Percentiles rank a stretch among this genome's conserved stretches.
Evolutionary conservation across 2,329 filamentous ascomycete genomes (phyloP).

Genomic region (Penicillium crustosum): DNA sequence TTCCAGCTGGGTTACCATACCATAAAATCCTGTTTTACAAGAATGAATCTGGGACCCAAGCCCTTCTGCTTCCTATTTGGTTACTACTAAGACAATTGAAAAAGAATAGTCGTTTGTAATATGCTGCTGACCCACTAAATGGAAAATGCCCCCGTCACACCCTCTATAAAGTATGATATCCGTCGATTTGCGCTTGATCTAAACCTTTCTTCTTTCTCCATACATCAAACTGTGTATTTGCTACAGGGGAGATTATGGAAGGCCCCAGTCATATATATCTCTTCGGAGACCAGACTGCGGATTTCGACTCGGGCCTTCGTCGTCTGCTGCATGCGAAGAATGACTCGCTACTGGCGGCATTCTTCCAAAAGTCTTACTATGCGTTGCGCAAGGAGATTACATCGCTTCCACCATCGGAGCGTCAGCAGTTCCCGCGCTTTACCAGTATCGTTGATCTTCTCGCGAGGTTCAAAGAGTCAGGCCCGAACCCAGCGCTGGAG

Average conservation of each 20-base stretch:
- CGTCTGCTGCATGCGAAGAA: constrained; percentile 44
- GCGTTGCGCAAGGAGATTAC: constrained; percentile 45
- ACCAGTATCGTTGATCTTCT: constrained; percentile 42
- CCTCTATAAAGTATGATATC: constrained; percentile 23
- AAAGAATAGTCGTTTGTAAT: constrained; percentile 1
- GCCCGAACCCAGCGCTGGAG: constrained; percentile 42
- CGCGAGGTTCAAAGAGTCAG: constrained; percentile 33
- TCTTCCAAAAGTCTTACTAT: constrained; percentile 46
- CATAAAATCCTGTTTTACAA: neutral
- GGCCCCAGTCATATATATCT: constrained; percentile 41
- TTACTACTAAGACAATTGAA: constrained; percentile 5
- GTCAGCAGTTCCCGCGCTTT: constrained; percentile 41
- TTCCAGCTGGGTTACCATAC: neutral
- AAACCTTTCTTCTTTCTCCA: constrained; percentile 4
- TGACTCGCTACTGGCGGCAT: constrained; percentile 43
- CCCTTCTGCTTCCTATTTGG: constrained; percentile 1
- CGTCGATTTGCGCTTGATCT: constrained; percentile 1
- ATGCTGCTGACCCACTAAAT: constrained; percentile 9
- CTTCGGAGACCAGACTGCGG: constrained; percentile 49
- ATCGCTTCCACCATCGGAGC: constrained; percentile 35
- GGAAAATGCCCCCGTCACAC: neutral
- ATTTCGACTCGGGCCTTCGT: constrained; percentile 44
- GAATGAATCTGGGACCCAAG: constrained; percentile 11
- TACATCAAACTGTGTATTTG: constrained; percentile 10
- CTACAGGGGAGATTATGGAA: constrained; percentile 29